Evolutionary conservation across 768 basidiomycete genomes (phyloP), one percentile per base, ranked within the genome.

Genomic region (Flagelloscypha sp.): DNA sequence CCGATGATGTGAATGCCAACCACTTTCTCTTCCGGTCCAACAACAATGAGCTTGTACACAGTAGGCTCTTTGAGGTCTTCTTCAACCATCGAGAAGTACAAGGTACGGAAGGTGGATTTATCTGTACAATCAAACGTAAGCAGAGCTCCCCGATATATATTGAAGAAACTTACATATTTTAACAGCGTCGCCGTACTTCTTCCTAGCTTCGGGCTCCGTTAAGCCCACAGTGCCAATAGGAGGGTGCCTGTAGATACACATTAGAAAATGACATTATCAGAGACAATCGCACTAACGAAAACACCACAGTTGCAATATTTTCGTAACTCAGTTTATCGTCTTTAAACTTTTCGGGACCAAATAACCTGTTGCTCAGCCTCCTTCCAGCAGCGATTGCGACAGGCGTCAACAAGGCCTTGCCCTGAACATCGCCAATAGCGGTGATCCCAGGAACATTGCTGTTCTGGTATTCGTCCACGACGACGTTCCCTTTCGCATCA

Each of bases 351-450:
- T 77, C 74, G 3, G 80, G 79, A 7, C 95, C 95, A 50, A 89
- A 99, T 30, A 98, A 61, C 40, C 95, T 68, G 62, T 98, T 98
- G 36, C 84, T 71, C 24, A 97, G 65, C 42, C 90, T 65, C 41
- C 95, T 68, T 15, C 90, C 95, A 11, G 95, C 95, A 31, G 94
- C 94, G 39, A 99, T 94, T 27, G 95, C 95, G 7, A 99, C 95
- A 11, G 95, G 95, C 4, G 95, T 99, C 40, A 99, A 68, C 21
- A 94, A 66, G 27, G 78, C 86, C 58, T 95, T 93, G 42, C 95
- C 95, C 46, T 77, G 77, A 15, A 92, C 88, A 53, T 99, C 95
- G 2, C 95, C 95, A 38, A 98, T 80, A 2, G 90, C 76, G 28
- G 70, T 79, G 47, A 98, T 67, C 29, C 75, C 70, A 20, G 72